phyloP scores from a whole-genome alignment of 352 stramenopile species.

The Phytophthora brassicae region DNA sequence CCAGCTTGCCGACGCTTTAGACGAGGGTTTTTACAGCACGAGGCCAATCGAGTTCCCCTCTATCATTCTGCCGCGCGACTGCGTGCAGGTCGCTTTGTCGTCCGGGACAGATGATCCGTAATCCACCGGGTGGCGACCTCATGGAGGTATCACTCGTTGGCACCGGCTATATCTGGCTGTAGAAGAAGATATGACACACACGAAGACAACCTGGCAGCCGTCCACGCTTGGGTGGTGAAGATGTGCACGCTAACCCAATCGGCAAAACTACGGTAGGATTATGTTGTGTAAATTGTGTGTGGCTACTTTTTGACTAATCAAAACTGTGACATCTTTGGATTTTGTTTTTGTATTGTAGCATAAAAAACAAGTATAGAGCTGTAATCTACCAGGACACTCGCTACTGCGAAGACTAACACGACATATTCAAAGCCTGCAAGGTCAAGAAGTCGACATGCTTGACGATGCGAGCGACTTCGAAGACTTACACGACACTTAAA shows the following conservation, averaged over 20 bases:
- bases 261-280: not conserved
- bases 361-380: too few species aligned
- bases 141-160: not conserved
- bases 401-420: too few species aligned
- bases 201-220: conserved; percentile 2
- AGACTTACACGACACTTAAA: too few species aligned
- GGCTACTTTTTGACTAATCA: too few species aligned
- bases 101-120: not conserved
- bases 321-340: too few species aligned
- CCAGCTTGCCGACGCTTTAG: not conserved
- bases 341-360: too few species aligned
- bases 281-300: too few species aligned
- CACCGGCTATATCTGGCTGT: conserved; percentile 3
- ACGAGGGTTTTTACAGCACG: not conserved
- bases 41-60: not conserved
- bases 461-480: too few species aligned
- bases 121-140: not conserved
- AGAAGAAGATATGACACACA: not conserved
- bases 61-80: conserved; percentile 1
- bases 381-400: too few species aligned
- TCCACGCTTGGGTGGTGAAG: conserved; percentile 3
- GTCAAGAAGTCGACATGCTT: too few species aligned
- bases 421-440: too few species aligned
- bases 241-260: conserved; percentile 4
- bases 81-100: conserved; percentile 2